Evolutionary conservation across 1,139 yeast genomes (phyloP).

Genomic region (Kurtzmaniella quercitrusa): DNA sequence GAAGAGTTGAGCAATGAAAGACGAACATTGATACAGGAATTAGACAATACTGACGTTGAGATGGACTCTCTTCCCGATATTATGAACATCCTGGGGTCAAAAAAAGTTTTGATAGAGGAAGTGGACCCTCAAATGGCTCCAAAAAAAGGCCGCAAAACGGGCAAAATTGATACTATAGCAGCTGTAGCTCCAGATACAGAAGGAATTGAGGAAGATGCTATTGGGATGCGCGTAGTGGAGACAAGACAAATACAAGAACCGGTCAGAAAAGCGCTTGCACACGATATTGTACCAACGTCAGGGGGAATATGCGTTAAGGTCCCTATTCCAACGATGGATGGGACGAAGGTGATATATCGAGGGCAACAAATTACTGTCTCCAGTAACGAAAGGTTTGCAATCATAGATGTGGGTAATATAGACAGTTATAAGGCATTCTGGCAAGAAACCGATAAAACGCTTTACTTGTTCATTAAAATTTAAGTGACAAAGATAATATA

Average conservation of each 20-base stretch:
- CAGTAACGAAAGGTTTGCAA: background rate
- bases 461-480: background rate
- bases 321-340: background rate
- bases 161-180: too few relatives aligned
- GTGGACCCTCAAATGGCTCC: conserved; percentile 23
- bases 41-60: conserved; percentile 15
- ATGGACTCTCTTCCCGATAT: conserved; percentile 17
- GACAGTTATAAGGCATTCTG: background rate
- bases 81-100: conserved; percentile 15
- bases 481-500: too few relatives aligned
- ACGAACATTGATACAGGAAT: conserved; percentile 38
- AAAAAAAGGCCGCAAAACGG: background rate
- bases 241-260: background rate
- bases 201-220: background rate
- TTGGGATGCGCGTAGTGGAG: background rate
- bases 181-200: background rate
- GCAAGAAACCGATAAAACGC: background rate
- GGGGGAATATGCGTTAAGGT: background rate
- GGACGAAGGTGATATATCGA: background rate
- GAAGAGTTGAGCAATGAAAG: conserved; percentile 38
- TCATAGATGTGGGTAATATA: background rate
- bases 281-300: background rate
- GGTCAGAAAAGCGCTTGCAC: background rate
- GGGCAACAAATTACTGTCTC: background rate
- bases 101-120: conserved; percentile 39